Conservation (phyloP, 371 early-diverging fungal genomes). For the Mortierella polycephala region DNA sequence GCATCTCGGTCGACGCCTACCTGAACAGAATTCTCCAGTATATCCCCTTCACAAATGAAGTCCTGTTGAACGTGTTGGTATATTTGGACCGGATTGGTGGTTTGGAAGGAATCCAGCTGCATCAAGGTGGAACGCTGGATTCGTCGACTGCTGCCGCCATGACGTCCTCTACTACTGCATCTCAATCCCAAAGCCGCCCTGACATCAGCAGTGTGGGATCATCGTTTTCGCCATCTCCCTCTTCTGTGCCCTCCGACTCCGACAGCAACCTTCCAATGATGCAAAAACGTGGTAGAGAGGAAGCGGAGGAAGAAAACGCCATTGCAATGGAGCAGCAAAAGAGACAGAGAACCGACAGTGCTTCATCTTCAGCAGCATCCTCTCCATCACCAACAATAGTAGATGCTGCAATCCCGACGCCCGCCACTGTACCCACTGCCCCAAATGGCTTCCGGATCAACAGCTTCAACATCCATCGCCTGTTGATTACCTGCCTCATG, state of each 20-base stretch:
- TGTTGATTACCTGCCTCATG: slow-evolving; percentile 78
- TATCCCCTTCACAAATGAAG: slow-evolving; percentile 82
- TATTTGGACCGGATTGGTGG: slow-evolving; percentile 86
- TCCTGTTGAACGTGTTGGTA: slow-evolving; percentile 81
- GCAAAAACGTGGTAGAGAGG: slow-evolving; percentile 41
- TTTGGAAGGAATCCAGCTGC: slow-evolving; percentile 53
- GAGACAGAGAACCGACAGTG: neutral
- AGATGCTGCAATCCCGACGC: neutral
- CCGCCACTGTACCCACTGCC: neutral
- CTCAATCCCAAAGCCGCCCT: slow-evolving; percentile 1
- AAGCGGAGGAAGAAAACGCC: neutral
- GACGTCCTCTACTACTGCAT: slow-evolving; percentile 1
- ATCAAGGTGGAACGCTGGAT: slow-evolving; percentile 3
- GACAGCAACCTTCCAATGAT: slow-evolving; percentile 31
- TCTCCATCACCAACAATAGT: neutral
- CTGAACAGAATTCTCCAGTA: slow-evolving; percentile 77
- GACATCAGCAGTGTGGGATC: slow-evolving; percentile 11
- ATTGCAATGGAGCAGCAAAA: neutral
- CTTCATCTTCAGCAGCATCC: neutral
- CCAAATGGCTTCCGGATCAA: slow-evolving; percentile 46
- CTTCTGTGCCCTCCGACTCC: slow-evolving; percentile 16
- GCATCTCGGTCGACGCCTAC: slow-evolving; percentile 75
- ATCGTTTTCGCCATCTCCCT: slow-evolving; percentile 15
- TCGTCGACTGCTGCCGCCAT: slow-evolving; percentile 1
- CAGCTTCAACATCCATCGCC: slow-evolving; percentile 80